Percentiles rank a stretch among this genome's conserved stretches.
Evolutionary conservation across 495 filamentous ascomycete genomes (phyloP).

Genomic region (Articulospora tetracladia): DNA sequence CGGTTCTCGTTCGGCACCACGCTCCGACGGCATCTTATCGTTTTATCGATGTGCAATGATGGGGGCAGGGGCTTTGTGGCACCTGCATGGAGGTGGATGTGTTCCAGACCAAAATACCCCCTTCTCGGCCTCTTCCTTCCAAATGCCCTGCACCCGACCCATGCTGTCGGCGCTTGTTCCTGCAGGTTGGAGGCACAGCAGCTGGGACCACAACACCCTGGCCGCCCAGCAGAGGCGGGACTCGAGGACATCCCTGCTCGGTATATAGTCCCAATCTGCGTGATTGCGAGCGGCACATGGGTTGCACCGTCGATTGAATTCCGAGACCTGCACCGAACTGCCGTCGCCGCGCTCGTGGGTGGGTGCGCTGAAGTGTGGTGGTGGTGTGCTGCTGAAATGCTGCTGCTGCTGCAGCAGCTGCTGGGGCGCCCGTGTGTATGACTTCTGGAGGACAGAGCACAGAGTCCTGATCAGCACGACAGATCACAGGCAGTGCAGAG

Average conservation of each 20-base stretch:
- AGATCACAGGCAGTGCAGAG: not conserved
- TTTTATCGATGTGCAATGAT: not conserved
- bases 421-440: too few species aligned
- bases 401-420: too few species aligned
- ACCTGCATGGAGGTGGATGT: not conserved
- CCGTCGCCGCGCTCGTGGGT: too few species aligned
- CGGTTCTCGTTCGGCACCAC: constrained; percentile 12
- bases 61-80: not conserved
- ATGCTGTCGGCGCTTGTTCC: constrained; percentile 20
- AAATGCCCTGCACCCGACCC: not conserved
- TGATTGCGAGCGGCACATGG: constrained; percentile 15
- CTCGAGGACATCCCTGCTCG: constrained; percentile 9
- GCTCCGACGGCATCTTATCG: constrained; percentile 18
- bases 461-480: too few species aligned
- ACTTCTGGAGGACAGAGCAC: too few species aligned
- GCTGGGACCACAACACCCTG: not conserved
- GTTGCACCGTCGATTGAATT: not conserved
- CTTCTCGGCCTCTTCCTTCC: not conserved
- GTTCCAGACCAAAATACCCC: not conserved
- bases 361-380: too few species aligned
- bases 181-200: constrained; percentile 20
- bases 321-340: too few species aligned
- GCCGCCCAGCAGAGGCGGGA: constrained; percentile 16
- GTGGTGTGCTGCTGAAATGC: too few species aligned
- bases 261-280: constrained; percentile 8